phyloP scores from a whole-genome alignment of 2,329 filamentous ascomycete species.

The Fusarium lyarnte region DNA sequence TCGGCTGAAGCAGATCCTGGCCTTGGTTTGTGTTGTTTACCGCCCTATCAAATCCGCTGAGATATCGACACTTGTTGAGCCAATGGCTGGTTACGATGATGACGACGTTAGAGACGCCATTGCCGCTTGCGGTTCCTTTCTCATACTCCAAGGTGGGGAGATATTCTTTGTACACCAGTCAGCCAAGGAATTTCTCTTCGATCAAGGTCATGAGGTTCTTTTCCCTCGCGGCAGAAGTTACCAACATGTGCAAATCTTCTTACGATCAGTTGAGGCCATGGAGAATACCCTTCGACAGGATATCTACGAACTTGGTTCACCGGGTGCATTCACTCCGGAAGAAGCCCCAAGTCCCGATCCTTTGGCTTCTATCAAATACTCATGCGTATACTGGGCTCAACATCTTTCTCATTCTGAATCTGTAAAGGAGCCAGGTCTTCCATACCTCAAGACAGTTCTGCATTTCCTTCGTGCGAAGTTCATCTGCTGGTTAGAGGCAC shows the following conservation, averaged over 20 bases:
- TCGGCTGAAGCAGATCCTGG: accelerated
- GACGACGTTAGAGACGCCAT: accelerated
- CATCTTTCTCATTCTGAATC: neutral
- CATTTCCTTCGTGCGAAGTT: neutral
- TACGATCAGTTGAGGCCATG: accelerated
- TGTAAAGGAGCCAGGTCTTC: neutral
- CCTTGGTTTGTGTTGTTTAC: accelerated
- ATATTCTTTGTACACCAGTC: neutral
- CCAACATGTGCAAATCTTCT: accelerated
- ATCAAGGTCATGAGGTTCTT: accelerated
- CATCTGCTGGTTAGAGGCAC: neutral
- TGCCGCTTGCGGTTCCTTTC: accelerated
- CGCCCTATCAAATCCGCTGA: accelerated
- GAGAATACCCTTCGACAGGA: accelerated
- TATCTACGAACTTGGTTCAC: accelerated
- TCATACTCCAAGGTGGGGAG: accelerated
- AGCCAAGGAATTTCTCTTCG: neutral
- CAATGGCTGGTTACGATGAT: accelerated
- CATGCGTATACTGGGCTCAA: accelerated
- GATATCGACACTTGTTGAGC: accelerated
- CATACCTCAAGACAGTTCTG: neutral
- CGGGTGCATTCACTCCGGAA: accelerated
- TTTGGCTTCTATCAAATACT: accelerated
- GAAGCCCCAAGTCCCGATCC: accelerated
- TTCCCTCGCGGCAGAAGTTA: accelerated